Evolutionary conservation across 2,329 filamentous ascomycete genomes (phyloP), one percentile per base, ranked within the genome.

Genomic region (Graphilbum fragrans): DNA sequence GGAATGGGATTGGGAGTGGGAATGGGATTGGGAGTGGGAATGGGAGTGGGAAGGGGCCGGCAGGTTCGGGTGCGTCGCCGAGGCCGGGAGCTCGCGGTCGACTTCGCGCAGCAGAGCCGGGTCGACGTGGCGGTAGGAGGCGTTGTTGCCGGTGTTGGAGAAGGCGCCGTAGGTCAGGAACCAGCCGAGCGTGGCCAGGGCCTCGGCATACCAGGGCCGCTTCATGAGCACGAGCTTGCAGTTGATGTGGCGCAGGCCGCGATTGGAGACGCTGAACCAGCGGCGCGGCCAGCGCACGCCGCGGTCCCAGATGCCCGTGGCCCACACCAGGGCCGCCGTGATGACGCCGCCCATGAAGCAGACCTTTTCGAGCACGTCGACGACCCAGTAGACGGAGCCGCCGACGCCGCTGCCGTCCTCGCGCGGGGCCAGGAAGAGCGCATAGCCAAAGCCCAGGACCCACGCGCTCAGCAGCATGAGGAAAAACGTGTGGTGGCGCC

Each of bases 321-420:
- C 88, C 86, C 88, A 95, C 50, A 96, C 81, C 29, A 98, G 69
- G 35, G 87, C 71, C 29, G 77, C 82, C 0, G 88, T 95, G 45
- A 95, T 81, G 45, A 94, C 73, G 37, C 92, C 92, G 20, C 86
- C 87, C 62, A 94, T 84, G 55, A 95, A 82, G 53, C 85, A 90
- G 41, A 98, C 77, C 59, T 92, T 93, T 63, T 96, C 86, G 8
- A 76, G 75, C 57, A 84, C 85, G 55, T 96, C 90, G 4, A 96
- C 76, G 22, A 93, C 80, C 90, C 90, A 96, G 69, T 98, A 98
- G 41, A 94, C 86, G 14, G 82, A 90, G 25, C 92, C 90, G 40
- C 92, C 92, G 6, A 94, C 78, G 31, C 90, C 90, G 50, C 75
- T 79, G 49, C 90, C 90, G 66, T 96, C 90, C 60, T 95, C 90